Evolutionary conservation across 2,329 filamentous ascomycete genomes (phyloP).

Genomic region (Byssothecium circinans): DNA sequence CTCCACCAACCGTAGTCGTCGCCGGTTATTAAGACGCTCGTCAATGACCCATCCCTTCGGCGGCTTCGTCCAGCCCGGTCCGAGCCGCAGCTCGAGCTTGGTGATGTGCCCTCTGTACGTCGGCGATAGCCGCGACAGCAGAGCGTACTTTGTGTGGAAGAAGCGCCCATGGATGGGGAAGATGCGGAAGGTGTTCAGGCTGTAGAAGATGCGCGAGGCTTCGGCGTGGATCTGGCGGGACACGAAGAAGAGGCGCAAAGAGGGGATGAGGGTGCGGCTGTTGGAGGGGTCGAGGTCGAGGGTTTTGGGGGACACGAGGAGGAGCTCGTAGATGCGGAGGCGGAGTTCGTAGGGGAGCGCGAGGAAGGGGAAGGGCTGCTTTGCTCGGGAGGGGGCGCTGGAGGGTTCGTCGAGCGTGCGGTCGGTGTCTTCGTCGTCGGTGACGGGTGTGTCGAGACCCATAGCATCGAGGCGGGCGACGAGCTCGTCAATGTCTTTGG

Average conservation of each 20-base stretch:
- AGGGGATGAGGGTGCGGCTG: slow-evolving; percentile 61
- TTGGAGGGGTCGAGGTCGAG: slow-evolving; percentile 70
- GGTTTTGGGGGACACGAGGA: slow-evolving; percentile 55
- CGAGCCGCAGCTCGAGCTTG: slow-evolving; percentile 69
- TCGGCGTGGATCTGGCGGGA: slow-evolving; percentile 55
- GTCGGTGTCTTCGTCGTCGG: slow-evolving; percentile 9
- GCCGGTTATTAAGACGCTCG: slow-evolving; percentile 23
- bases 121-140: slow-evolving; percentile 66
- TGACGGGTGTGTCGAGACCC: slow-evolving; percentile 16
- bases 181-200: slow-evolving; percentile 55
- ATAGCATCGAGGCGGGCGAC: slow-evolving; percentile 29
- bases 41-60: slow-evolving; percentile 72
- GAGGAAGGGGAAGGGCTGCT: slow-evolving; percentile 52
- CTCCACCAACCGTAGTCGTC: slow-evolving; percentile 63
- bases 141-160: slow-evolving; percentile 72
- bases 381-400: slow-evolving; percentile 8
- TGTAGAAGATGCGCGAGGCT: slow-evolving; percentile 55
- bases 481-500: slow-evolving; percentile 29
- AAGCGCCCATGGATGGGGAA: slow-evolving; percentile 58
- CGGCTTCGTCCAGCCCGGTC: slow-evolving; percentile 71
- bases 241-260: slow-evolving; percentile 68
- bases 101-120: slow-evolving; percentile 63
- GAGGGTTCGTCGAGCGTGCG: slow-evolving; percentile 2
- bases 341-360: slow-evolving; percentile 57
- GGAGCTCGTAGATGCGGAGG: slow-evolving; percentile 51